These are phyloP conservation scores for Vitellaria paradoxa DNA, from an alignment of 179 eudicot genomes.

Conservation along the genomic window DNA sequence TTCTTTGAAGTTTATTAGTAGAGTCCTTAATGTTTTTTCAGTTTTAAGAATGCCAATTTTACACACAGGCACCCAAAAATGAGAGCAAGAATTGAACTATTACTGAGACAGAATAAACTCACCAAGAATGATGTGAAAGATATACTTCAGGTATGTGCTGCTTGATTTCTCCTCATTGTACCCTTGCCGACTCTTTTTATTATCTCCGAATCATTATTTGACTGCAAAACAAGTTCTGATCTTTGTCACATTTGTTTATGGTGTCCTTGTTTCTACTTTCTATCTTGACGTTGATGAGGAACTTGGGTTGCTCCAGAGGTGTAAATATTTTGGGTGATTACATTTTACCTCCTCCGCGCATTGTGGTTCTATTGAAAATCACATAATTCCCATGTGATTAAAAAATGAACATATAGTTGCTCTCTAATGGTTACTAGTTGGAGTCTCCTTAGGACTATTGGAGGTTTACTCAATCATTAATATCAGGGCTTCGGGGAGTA, in stretches of 20 bases:
- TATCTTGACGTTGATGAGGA: background rate
- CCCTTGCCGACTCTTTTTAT: background rate
- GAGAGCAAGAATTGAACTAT: slow-evolving; percentile 81
- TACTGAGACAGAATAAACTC: slow-evolving; percentile 84
- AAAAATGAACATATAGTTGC: too few species aligned
- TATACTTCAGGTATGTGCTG: slow-evolving; percentile 46
- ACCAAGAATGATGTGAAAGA: slow-evolving; percentile 69
- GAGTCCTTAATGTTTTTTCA: background rate
- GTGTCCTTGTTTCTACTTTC: background rate
- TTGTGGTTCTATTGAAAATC: too few species aligned
- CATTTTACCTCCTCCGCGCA: too few species aligned
- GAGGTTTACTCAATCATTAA: too few species aligned
- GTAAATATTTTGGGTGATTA: background rate
- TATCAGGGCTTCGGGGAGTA: too few species aligned
- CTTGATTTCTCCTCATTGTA: background rate
- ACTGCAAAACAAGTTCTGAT: background rate
- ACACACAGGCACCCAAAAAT: slow-evolving; percentile 66
- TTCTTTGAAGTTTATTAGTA: background rate
- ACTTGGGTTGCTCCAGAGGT: background rate
- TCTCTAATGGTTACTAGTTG: too few species aligned
- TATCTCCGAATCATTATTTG: background rate
- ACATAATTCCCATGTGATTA: too few species aligned
- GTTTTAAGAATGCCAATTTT: background rate
- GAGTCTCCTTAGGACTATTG: too few species aligned
- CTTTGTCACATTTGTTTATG: background rate